A percentile compares a stretch with the other conserved stretches of the same genome.
These are phyloP conservation scores for Bruguiera hainesii DNA, from an alignment of 441 rosid genomes.

Conservation along the genomic window DNA sequence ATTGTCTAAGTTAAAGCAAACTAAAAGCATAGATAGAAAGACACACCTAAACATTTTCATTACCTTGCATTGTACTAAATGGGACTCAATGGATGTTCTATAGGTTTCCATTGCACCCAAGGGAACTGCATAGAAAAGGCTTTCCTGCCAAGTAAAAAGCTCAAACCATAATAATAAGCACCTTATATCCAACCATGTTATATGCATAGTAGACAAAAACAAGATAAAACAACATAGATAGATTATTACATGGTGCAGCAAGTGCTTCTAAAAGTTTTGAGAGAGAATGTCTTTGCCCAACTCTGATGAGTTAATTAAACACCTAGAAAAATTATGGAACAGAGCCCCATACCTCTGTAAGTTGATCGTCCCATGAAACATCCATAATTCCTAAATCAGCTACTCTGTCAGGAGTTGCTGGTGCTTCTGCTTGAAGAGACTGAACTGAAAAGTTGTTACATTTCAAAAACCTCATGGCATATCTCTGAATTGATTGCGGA, in stretches of 20 bases:
- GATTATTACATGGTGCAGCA: neutral
- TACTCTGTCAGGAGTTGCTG: conserved; percentile 54
- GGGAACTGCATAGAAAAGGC: conserved; percentile 91
- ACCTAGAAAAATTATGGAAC: neutral
- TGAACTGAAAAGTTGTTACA: conserved; percentile 43
- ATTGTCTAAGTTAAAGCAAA: conserved; percentile 5
- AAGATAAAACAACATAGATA: no score
- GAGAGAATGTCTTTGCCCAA: neutral
- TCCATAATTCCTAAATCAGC: conserved; percentile 56
- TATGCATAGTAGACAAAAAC: neutral
- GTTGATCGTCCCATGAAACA: conserved; percentile 64
- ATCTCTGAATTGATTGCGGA: conserved; percentile 50
- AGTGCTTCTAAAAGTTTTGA: neutral
- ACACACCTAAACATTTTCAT: conserved; percentile 14
- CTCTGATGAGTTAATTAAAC: neutral
- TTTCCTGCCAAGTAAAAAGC: conserved; percentile 62
- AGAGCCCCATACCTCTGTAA: conserved; percentile 65
- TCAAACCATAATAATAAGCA: conserved; percentile 1
- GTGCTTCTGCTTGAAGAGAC: conserved; percentile 61
- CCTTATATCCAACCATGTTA: neutral
- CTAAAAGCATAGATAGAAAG: conserved; percentile 9
- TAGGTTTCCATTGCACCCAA: conserved; percentile 80
- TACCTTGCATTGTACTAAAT: conserved; percentile 69
- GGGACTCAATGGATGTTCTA: conserved; percentile 78
- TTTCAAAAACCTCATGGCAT: conserved; percentile 83